These are phyloP conservation scores for Vanderwaltozyma tropicalis DNA, from an alignment of 805 yeast species.

Conservation along the genomic window DNA sequence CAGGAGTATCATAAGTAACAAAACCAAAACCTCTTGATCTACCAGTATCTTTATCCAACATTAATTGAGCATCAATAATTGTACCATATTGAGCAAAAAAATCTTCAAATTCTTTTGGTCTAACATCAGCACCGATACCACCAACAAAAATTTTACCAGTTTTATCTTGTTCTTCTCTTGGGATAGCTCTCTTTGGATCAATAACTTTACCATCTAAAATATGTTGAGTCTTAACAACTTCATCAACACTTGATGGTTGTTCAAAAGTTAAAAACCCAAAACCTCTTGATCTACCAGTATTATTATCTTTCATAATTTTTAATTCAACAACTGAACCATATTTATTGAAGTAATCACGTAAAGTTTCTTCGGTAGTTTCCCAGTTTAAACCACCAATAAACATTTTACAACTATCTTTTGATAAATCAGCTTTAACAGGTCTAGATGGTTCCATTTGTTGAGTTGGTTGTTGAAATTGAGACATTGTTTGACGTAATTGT, in stretches of 20 bases:
- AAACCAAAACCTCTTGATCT: conserved; percentile 96
- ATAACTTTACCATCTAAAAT: conserved; percentile 89
- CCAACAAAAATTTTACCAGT: conserved; percentile 97
- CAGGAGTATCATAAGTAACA: conserved; percentile 89
- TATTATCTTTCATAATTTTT: conserved; percentile 84
- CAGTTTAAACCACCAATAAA: conserved; percentile 94
- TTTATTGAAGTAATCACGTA: conserved; percentile 72
- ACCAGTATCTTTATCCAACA: conserved; percentile 96
- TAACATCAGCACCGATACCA: conserved; percentile 89
- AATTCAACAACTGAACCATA: conserved; percentile 83
- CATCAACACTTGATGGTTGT: conserved; percentile 72
- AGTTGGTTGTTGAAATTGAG: conserved; percentile 23
- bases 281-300: conserved; percentile 85
- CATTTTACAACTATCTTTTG: conserved; percentile 80
- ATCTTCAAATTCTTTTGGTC: conserved; percentile 78
- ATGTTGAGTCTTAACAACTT: conserved; percentile 77
- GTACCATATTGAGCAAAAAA: conserved; percentile 83
- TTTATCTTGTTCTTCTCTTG: conserved; percentile 92
- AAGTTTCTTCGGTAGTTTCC: conserved; percentile 89
- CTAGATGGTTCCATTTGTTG: conserved; percentile 7
- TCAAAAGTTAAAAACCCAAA: conserved; percentile 88
- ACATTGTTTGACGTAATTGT: conserved; percentile 28
- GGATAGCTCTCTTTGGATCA: conserved; percentile 96
- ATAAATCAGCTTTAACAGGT: conserved; percentile 38
- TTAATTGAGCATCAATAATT: conserved; percentile 89